Evolutionary conservation across 2,329 filamentous ascomycete species (phyloP).

Genomic region (Cladophialophora psammophila): DNA sequence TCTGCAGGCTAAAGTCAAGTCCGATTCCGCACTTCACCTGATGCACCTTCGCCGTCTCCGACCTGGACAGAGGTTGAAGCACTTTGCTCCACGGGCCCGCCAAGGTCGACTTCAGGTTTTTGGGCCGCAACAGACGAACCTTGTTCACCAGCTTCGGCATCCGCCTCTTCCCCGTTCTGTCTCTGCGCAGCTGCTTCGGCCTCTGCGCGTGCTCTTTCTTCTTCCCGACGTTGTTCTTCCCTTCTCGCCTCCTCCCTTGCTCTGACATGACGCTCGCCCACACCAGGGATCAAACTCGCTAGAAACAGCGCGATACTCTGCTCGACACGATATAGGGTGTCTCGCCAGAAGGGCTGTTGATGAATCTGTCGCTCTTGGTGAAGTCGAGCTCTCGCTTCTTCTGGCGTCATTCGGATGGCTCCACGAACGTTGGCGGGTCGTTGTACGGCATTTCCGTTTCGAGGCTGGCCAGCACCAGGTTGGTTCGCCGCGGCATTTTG

Average conservation of each 20-base stretch:
- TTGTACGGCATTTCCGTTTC: slow-evolving; percentile 1
- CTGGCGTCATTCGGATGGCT: slow-evolving; percentile 33
- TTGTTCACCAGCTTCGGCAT: not conserved
- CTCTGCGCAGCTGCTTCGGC: slow-evolving; percentile 22
- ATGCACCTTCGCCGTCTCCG: not conserved
- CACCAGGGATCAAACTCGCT: slow-evolving; percentile 67
- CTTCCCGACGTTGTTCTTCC: slow-evolving; percentile 37
- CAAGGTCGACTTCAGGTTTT: slow-evolving; percentile 11
- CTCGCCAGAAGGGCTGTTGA: slow-evolving; percentile 32
- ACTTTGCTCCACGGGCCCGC: slow-evolving; percentile 11
- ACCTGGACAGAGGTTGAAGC: slow-evolving; percentile 23
- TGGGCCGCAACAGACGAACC: not conserved
- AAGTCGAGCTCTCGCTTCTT: slow-evolving; percentile 41
- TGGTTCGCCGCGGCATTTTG: slow-evolving; percentile 18
- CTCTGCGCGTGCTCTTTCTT: slow-evolving; percentile 35
- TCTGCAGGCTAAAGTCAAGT: not conserved
- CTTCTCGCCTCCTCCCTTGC: slow-evolving; percentile 60
- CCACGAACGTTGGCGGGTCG: slow-evolving; percentile 34
- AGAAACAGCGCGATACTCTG: slow-evolving; percentile 67
- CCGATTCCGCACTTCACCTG: slow-evolving; percentile 23
- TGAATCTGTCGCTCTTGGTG: slow-evolving; percentile 33
- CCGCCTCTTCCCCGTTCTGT: not conserved
- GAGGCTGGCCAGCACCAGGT: not conserved
- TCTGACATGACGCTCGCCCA: slow-evolving; percentile 67
- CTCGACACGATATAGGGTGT: slow-evolving; percentile 51